Base-by-base conservation (phyloP, 805 yeast genomes). In the Sungouiozyma intestinalis region DNA sequence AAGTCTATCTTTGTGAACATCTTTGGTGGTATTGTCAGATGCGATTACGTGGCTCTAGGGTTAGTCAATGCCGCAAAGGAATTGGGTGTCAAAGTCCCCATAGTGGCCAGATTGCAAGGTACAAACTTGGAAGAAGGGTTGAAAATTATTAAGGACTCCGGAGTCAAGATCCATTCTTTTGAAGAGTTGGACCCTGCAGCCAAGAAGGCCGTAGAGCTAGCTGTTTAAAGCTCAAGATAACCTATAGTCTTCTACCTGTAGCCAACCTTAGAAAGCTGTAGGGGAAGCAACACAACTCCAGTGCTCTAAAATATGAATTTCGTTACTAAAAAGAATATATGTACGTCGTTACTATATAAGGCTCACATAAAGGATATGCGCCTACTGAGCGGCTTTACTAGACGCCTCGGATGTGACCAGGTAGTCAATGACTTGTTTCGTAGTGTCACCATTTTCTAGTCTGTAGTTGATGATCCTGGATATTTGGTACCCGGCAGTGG, bases 21-120 rank as follows among this genome's bases (percentile, higher is more conserved):
- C 60, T 92, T 92, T 60, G 99, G 99, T 66, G 98, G 99, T 74
- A 92, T 92, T 57, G 98, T 92, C 57, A 86, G 99, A 76, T 92
- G 98, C 72, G 99, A 92, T 71, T 86, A 79, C 72, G 97, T 92
- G 50, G 99, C 99, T 58, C 80, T 81, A 71, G 99, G 99, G 69
- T 77, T 92, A 64, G 88, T 92, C 58, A 85, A 88, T 52, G 96
- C 96, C 42, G 79, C 97, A 52, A 86, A 86, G 71, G 83, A 82
- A 73, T 78, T 92, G 74, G 79, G 83, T 59, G 79, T 92, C 65
- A 79, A 76, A 50, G 84, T 92, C 43, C 99, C 98, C 53, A 92
- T 92, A 59, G 94, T 92, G 54, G 97, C 88, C 48, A 86, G 99
- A 79, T 76, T 92, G 63, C 97, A 94, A 74, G 99, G 99, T 69